Evolutionary conservation across 768 basidiomycete species (phyloP).

Genomic region (Suillus weaverae): DNA sequence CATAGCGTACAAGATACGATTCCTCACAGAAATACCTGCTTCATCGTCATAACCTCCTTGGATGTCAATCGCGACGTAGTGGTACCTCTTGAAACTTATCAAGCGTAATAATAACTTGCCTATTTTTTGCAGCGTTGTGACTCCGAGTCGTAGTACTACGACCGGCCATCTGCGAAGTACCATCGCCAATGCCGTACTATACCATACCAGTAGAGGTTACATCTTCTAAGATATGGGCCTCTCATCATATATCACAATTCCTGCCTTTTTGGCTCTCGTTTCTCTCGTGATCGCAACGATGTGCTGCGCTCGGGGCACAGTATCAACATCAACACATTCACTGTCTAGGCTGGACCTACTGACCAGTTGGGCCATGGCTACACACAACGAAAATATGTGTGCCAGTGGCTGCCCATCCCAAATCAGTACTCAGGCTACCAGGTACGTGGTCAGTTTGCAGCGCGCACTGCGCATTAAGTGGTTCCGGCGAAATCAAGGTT

Average conservation of each 20-base stretch:
- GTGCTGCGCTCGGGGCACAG: conserved; percentile 39
- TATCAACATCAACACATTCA: conserved; percentile 56
- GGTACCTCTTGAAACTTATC: neutral
- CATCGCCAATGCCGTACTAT: neutral
- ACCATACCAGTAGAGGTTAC: conserved; percentile 37
- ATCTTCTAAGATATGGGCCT: neutral
- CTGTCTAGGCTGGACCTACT: too few species aligned
- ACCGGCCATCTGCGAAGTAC: neutral
- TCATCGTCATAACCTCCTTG: neutral
- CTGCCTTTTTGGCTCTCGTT: conserved; percentile 14
- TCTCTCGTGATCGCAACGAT: conserved; percentile 17
- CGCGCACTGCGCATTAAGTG: neutral
- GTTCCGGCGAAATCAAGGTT: neutral
- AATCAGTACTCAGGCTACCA: neutral
- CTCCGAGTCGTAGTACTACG: neutral
- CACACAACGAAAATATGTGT: neutral
- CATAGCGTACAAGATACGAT: neutral
- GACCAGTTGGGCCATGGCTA: too few species aligned
- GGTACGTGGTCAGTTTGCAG: neutral
- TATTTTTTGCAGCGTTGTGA: neutral
- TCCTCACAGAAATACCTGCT: neutral
- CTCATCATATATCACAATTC: conserved; percentile 3
- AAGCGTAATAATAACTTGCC: neutral
- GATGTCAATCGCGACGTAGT: neutral
- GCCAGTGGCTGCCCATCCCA: neutral